Conservation (phyloP, 495 filamentous ascomycete species). For the Penicillium alfredii region DNA sequence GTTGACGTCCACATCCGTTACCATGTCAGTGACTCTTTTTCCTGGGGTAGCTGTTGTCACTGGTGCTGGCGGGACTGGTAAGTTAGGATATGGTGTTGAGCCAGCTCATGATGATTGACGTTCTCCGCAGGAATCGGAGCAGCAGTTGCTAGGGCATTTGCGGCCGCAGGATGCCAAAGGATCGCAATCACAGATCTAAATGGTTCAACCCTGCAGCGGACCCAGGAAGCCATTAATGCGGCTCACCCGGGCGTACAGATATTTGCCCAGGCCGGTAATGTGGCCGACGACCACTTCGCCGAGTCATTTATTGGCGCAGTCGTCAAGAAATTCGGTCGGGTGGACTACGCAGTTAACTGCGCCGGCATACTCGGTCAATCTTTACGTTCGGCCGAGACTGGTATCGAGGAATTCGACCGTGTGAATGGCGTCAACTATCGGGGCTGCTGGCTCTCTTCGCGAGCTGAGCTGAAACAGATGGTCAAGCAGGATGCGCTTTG, state of each 20-base stretch:
- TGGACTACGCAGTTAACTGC: slow-evolving; percentile 50
- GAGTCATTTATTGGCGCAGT: slow-evolving; percentile 30
- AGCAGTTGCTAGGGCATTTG: slow-evolving; percentile 46
- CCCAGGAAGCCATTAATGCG: slow-evolving; percentile 22
- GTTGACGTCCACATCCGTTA: neutral
- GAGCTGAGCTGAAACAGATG: slow-evolving; percentile 44
- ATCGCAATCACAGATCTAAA: slow-evolving; percentile 50
- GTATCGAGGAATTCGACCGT: slow-evolving; percentile 38
- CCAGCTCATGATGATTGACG: slow-evolving; percentile 1
- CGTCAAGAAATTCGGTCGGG: slow-evolving; percentile 30
- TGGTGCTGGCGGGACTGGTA: slow-evolving; percentile 29
- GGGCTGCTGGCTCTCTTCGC: slow-evolving; percentile 46
- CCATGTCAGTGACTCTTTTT: slow-evolving; percentile 15
- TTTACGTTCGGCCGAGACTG: slow-evolving; percentile 31
- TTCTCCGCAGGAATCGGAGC: slow-evolving; percentile 46
- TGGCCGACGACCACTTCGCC: slow-evolving; percentile 39
- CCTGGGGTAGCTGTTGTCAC: slow-evolving; percentile 29
- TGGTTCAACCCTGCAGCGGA: slow-evolving; percentile 29
- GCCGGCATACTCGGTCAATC: slow-evolving; percentile 41
- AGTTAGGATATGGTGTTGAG: no score
- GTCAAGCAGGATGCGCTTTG: slow-evolving; percentile 40
- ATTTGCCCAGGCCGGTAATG: slow-evolving; percentile 30
- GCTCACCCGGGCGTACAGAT: slow-evolving; percentile 26
- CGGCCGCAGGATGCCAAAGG: slow-evolving; percentile 39
- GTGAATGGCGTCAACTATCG: slow-evolving; percentile 49